Base-by-base conservation (phyloP, 768 basidiomycete species). In the Mycena indigotica region DNA sequence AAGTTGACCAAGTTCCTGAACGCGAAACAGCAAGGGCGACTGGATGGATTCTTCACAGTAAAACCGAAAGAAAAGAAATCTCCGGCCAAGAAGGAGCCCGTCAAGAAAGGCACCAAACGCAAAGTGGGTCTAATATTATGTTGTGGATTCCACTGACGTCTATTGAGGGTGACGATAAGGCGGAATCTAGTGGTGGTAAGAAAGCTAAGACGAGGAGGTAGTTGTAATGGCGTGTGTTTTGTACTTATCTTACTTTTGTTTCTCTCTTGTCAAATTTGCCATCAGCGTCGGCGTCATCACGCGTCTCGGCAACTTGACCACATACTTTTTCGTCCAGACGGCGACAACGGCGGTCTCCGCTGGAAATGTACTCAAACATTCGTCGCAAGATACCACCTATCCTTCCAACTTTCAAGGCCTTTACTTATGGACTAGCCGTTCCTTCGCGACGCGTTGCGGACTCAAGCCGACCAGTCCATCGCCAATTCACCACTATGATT, bases 11-110 rank as follows among this genome's bases (percentile, higher is more conserved):
- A 95, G 66, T 89, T 84, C 71, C 76, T 98, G 50, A 87, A 84
- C 52, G 84, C 87, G 29, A 98, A 98, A 69, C 97, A 98, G 66
- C 97, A 99, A 73, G 95, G 97, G 8, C 87, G 97, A 10, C 80
- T 99, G 15, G 97, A 98, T 66, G 89, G 94, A 0, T 99, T 99
- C 75, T 99, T 99, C 75, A 84, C 87, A 1, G 84, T 86, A 12
- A 86, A 89, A 66, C 75, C 84, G 4, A 83, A 84, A 54, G 81
- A 84, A 39, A 82, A 78, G 38, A 67, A 69, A 32, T 66, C 69
- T 15, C 61, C 68, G 23, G 41, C 68, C 49, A 75, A 70, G 24
- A 79, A 77, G 61, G 70, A 68, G 19, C 72, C 71, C 50, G 64
- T 66, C 56, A 80, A 76, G 32, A 77, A 76, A 60, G 76, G 76